phyloP scores from a whole-genome alignment of 345 rosid species.

The Kernera saxatilis region DNA sequence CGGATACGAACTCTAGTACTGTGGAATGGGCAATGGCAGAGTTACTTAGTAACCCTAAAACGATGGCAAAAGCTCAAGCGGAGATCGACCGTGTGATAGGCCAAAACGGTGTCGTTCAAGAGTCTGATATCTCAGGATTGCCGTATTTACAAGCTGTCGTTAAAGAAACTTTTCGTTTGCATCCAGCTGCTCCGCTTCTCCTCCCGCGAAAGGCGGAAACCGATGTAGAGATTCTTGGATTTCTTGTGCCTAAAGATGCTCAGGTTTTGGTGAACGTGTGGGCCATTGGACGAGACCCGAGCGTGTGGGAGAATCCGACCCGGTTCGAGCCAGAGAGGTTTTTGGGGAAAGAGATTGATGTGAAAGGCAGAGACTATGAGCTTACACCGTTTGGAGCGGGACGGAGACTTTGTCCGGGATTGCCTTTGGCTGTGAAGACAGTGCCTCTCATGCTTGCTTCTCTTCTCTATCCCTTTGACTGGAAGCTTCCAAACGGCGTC shows the following conservation, averaged over 20 bases:
- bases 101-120: conserved; percentile 22
- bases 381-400: conserved; percentile 26
- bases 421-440: conserved; percentile 42
- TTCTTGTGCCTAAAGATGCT: conserved; percentile 27
- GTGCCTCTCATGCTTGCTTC: conserved; percentile 42
- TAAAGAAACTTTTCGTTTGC: conserved; percentile 41
- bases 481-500: conserved; percentile 35
- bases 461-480: conserved; percentile 39
- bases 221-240: conserved; percentile 28
- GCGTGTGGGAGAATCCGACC: conserved; percentile 25
- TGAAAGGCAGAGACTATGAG: conserved; percentile 29
- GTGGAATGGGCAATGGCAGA: conserved; percentile 37
- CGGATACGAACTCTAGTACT: conserved; percentile 37
- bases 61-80: conserved; percentile 13
- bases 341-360: conserved; percentile 17
- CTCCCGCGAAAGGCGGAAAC: conserved; percentile 30
- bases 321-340: conserved; percentile 34
- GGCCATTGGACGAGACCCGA: conserved; percentile 37
- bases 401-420: conserved; percentile 22
- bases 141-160: conserved; percentile 37
- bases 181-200: conserved; percentile 40
- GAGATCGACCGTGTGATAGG: conserved; percentile 32
- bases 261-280: conserved; percentile 37
- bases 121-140: conserved; percentile 19
- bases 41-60: conserved; percentile 8